phyloP scores from a whole-genome alignment of 2,329 filamentous ascomycete genomes.

The Whalleya microplaca region DNA sequence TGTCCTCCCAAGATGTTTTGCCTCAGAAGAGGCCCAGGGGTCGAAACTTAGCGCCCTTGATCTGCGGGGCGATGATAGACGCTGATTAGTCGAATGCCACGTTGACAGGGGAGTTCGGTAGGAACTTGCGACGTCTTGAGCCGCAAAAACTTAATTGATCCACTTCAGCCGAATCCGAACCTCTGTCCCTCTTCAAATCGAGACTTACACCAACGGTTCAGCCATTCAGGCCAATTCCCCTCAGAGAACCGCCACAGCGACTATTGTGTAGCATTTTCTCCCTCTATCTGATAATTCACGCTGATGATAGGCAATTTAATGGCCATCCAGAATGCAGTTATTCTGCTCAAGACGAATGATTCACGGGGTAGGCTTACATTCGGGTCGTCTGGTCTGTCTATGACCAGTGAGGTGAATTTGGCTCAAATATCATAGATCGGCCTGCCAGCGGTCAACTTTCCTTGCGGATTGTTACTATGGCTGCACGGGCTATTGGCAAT shows the following conservation, averaged over 20 bases:
- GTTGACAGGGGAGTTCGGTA: slow-evolving; percentile 25
- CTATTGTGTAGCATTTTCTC: neutral
- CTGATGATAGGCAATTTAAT: too few relatives aligned
- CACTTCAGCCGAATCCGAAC: slow-evolving; percentile 3
- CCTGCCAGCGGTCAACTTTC: neutral
- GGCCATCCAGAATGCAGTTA: too few relatives aligned
- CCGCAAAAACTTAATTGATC: slow-evolving; percentile 35
- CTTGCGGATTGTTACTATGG: neutral
- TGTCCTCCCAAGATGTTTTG: slow-evolving; percentile 33
- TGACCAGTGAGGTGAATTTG: neutral
- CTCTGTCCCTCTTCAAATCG: neutral
- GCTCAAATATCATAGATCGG: neutral
- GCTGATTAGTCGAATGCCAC: slow-evolving; percentile 30
- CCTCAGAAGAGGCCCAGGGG: slow-evolving; percentile 42
- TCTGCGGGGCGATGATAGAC: slow-evolving; percentile 21
- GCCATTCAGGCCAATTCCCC: neutral
- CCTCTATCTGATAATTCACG: neutral
- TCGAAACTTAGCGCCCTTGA: slow-evolving; percentile 45
- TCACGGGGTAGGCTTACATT: too few relatives aligned
- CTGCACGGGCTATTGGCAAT: neutral
- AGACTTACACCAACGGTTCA: neutral
- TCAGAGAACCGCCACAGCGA: neutral
- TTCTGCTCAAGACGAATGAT: too few relatives aligned
- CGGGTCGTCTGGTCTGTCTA: too few relatives aligned
- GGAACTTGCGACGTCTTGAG: slow-evolving; percentile 41